Percentiles rank a stretch among this genome's conserved stretches.
Conservation (phyloP, 495 filamentous ascomycete species). For the Chlorociboria aeruginascens region DNA sequence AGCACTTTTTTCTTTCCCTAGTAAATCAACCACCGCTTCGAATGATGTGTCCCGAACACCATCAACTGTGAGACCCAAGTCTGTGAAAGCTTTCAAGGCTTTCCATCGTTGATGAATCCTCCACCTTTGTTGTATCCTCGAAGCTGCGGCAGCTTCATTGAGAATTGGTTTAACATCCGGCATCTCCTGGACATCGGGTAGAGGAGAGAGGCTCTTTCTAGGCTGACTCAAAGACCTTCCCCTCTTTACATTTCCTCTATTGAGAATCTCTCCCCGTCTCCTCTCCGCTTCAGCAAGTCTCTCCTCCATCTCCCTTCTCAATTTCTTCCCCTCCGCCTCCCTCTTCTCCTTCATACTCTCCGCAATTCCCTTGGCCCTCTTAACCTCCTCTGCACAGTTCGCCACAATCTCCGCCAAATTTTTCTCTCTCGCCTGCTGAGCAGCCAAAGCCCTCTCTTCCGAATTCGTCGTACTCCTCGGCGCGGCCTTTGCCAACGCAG, state of each 20-base stretch:
- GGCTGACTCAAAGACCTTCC: slow-evolving; percentile 33
- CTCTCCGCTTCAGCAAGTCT: slow-evolving; percentile 79
- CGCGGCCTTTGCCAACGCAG: slow-evolving; percentile 71
- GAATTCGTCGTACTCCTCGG: slow-evolving; percentile 44
- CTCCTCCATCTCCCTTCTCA: slow-evolving; percentile 73
- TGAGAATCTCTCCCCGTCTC: slow-evolving; percentile 47
- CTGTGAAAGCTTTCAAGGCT: slow-evolving; percentile 51
- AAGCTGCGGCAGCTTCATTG: slow-evolving; percentile 54
- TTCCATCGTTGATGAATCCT: slow-evolving; percentile 45
- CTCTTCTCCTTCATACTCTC: slow-evolving; percentile 86
- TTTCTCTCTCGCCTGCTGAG: slow-evolving; percentile 79
- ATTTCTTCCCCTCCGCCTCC: slow-evolving; percentile 68
- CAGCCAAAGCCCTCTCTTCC: slow-evolving; percentile 81
- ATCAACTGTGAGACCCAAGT: slow-evolving; percentile 62
- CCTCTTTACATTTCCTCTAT: slow-evolving; percentile 38
- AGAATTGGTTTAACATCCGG: slow-evolving; percentile 45
- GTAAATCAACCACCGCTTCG: slow-evolving; percentile 64
- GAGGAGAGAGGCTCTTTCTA: slow-evolving; percentile 30
- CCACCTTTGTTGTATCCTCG: slow-evolving; percentile 70
- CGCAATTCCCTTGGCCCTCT: slow-evolving; percentile 82
- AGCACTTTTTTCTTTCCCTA: slow-evolving; percentile 69
- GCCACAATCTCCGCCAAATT: slow-evolving; percentile 89
- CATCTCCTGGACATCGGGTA: slow-evolving; percentile 13
- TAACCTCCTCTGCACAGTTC: slow-evolving; percentile 89
- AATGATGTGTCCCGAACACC: slow-evolving; percentile 64